Base-by-base conservation (phyloP, 23 red algal genomes). In the Gracilaria caudata region DNA sequence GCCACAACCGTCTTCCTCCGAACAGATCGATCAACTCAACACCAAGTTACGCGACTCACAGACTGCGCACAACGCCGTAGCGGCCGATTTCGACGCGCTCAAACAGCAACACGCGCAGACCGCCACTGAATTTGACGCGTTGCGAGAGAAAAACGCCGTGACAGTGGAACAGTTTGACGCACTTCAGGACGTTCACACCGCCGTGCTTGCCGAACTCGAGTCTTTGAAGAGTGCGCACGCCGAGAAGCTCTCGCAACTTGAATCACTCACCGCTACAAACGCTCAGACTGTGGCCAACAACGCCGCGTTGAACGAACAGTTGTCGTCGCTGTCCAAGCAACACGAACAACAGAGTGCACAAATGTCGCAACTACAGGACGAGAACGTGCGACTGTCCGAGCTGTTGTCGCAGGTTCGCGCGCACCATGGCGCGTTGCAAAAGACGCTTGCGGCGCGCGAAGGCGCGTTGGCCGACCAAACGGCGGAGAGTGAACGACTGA, bases 401-500 rank as follows among this genome's bases (percentile, higher is more conserved):
- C 70, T 75, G 6, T 7, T 75, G 3, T 5, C n/a, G 70, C 14
- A 75, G 38, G 19, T 75, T 4, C 70, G 70, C 70, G 37, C 70
- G 23, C 70, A 75, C 34, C 43, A 75, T 40, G 40, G 4, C 38
- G 21, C 10, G 12, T 1, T 75, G 1, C 20, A 33, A 5, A 47
- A 75, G 37, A 24, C 2, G n/a, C 70, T 75, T 24, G n/a, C 70
- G 12, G 39, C 25, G 24, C 26, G 23, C 57, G 26, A 61, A 23
- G 7, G 10, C 23, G 4, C 57, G 57, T 7, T 60, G 57, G 23
- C 21, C 32, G 26, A 4, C 19, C 1, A 40, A 34, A 6, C 13
- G 29, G 19, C 7, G 4, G 37, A 10, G 19, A 1, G 23, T 19
- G 10, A 28, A 9, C 26, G 11, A 9, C 2, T 19, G 23, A 1